Evolutionary conservation across 2,329 filamentous ascomycete species (phyloP).

Genomic region (Ascochyta clinopodiicola): DNA sequence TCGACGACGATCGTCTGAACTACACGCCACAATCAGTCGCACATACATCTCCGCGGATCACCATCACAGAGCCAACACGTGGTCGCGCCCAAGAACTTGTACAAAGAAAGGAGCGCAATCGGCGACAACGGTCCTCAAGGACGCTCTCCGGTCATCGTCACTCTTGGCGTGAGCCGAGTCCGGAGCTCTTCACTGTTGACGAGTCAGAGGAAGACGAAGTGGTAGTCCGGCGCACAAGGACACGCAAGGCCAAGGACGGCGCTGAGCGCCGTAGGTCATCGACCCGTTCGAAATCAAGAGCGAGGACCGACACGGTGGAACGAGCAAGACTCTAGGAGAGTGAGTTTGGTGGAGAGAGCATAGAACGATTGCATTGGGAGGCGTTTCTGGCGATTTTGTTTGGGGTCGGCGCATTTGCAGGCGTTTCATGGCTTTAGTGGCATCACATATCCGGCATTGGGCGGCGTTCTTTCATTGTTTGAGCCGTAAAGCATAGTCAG

Average conservation of each 20-base stretch:
- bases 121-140: constrained; percentile 40
- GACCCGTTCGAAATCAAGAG: constrained; percentile 36
- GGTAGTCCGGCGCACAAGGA: constrained; percentile 34
- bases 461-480: constrained; percentile 24
- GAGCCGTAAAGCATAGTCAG: constrained; percentile 4
- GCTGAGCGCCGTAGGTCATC: constrained; percentile 44
- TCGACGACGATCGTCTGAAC: constrained; percentile 45
- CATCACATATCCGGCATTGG: constrained; percentile 25
- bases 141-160: constrained; percentile 50
- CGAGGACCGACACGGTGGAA: constrained; percentile 35
- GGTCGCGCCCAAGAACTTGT: constrained; percentile 48
- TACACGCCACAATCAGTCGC: constrained; percentile 37
- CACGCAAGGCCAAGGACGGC: constrained; percentile 45
- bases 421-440: constrained; percentile 25
- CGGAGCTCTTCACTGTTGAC: constrained; percentile 51
- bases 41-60: constrained; percentile 37
- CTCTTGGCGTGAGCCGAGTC: constrained; percentile 51
- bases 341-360: not conserved
- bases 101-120: constrained; percentile 36
- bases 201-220: constrained; percentile 49
- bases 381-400: constrained; percentile 27
- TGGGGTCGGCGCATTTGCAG: constrained; percentile 29
- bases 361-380: constrained; percentile 37
- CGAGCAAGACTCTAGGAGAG: constrained; percentile 37
- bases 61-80: constrained; percentile 42